These are phyloP conservation scores for Lathyrus oleraceus DNA, from an alignment of 306 rosid species.

Conservation along the genomic window DNA sequence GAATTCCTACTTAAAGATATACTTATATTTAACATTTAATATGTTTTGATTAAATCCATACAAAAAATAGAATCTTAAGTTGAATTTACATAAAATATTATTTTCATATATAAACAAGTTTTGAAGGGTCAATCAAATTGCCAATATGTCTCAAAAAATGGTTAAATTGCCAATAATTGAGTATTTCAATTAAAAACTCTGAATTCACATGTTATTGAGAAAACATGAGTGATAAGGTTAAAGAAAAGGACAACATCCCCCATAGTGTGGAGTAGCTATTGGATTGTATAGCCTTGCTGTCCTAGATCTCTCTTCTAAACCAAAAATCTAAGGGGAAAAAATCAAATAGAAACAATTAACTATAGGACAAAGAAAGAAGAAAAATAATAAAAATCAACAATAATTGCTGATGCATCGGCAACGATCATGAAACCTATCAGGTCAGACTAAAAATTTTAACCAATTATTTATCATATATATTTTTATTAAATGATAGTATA, in stretches of 20 bases:
- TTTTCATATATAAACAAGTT: conserved; percentile 5
- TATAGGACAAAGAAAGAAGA: no score
- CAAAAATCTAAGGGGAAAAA: not conserved
- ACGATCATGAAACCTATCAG: no score
- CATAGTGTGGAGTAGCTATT: conserved; percentile 29
- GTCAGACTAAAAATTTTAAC: no score
- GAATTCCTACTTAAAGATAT: no score
- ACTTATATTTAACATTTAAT: no score
- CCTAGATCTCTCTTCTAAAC: not conserved
- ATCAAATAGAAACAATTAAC: no score
- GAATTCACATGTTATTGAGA: conserved; percentile 19
- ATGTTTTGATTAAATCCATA: no score
- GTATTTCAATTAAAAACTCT: not conserved
- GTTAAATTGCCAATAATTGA: conserved; percentile 1
- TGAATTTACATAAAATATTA: not conserved
- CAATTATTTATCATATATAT: no score
- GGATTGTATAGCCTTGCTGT: conserved; percentile 13
- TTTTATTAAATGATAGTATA: no score
- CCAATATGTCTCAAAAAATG: no score
- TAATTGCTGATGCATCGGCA: no score
- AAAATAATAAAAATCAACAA: no score
- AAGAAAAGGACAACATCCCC: conserved; percentile 23
- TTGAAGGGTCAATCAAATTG: conserved; percentile 7
- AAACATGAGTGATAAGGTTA: not conserved
- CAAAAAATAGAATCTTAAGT: not conserved